Evolutionary conservation across 192 early-diverging fungal genomes (phyloP).

Genomic region (Mortierella claussenii): DNA sequence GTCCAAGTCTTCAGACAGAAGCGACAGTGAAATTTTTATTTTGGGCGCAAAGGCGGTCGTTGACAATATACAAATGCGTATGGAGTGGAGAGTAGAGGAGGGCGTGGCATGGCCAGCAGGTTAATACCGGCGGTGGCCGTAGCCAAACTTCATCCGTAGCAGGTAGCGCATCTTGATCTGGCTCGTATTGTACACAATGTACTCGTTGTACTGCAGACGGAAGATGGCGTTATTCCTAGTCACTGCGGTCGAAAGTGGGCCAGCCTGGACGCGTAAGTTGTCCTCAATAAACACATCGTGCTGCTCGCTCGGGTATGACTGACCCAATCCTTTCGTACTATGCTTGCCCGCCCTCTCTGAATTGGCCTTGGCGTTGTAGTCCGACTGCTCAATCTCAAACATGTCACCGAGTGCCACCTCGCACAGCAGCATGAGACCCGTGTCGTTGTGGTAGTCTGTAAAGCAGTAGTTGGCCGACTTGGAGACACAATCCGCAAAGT

Average conservation of each 20-base stretch:
- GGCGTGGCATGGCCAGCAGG: too few species aligned
- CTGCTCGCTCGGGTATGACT: constrained; percentile 64
- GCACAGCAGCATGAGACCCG: constrained; percentile 76
- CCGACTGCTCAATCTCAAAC: constrained; percentile 52
- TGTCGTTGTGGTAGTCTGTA: constrained; percentile 40
- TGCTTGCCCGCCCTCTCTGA: constrained; percentile 56
- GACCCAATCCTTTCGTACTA: constrained; percentile 74
- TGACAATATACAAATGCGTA: too few species aligned
- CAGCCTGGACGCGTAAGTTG: constrained; percentile 64
- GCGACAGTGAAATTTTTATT: too few species aligned
- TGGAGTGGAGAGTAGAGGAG: too few species aligned
- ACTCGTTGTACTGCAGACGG: constrained; percentile 79
- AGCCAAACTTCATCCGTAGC: constrained; percentile 54
- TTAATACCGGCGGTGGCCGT: constrained; percentile 8
- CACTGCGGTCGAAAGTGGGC: constrained; percentile 27
- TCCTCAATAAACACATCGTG: constrained; percentile 54
- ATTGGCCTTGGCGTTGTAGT: constrained; percentile 64
- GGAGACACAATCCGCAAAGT: constrained; percentile 84
- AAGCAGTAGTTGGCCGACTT: constrained; percentile 82
- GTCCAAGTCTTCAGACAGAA: too few species aligned
- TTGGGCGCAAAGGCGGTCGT: too few species aligned
- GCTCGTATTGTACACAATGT: constrained; percentile 76
- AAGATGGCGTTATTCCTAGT: not conserved
- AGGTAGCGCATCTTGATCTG: constrained; percentile 81
- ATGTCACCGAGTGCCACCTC: constrained; percentile 82